These are phyloP conservation scores for Nymphaea thermarum DNA, from an alignment of 164 flowering plant species.

Conservation along the genomic window DNA sequence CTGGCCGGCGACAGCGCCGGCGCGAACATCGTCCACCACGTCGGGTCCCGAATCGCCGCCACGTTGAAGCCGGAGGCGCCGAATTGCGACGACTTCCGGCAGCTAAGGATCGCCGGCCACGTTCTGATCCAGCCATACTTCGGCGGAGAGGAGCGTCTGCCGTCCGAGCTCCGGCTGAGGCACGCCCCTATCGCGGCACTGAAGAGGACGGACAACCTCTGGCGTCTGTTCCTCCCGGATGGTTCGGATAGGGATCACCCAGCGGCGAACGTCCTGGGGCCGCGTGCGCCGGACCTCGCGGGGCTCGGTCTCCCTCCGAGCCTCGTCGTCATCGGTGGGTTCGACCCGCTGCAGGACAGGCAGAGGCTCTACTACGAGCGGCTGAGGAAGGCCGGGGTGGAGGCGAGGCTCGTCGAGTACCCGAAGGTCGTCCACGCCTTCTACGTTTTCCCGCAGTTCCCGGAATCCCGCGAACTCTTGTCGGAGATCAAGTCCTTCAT, in stretches of 20 bases:
- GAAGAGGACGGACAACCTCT: conserved; percentile 12
- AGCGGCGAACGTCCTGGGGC: conserved; percentile 24
- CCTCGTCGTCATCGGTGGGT: conserved; percentile 23
- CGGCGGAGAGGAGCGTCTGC: conserved; percentile 28
- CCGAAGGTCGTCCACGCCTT: conserved; percentile 20
- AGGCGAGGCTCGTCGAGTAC: conserved; percentile 15
- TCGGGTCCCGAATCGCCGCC: conserved; percentile 15
- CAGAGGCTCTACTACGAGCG: conserved; percentile 17
- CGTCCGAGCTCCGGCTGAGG: conserved; percentile 13
- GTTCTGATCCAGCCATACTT: conserved; percentile 18
- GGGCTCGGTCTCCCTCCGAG: conserved; percentile 14
- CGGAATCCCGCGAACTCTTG: conserved; percentile 10
- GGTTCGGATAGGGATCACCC: conserved; percentile 6
- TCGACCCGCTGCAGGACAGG: conserved; percentile 18
- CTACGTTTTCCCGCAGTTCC: conserved; percentile 15
- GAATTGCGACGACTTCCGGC: background rate
- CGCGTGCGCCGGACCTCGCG: conserved; percentile 12
- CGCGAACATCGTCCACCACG: conserved; percentile 53
- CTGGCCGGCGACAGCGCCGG: conserved; percentile 62
- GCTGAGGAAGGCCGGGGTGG: conserved; percentile 14
- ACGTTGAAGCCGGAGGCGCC: background rate
- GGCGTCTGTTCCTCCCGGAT: conserved; percentile 22
- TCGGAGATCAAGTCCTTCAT: conserved; percentile 10
- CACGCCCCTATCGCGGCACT: conserved; percentile 3
- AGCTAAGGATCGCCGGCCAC: conserved; percentile 13